phyloP scores from a whole-genome alignment of 2,329 filamentous ascomycete species.

The Bipolaris gigantea region DNA sequence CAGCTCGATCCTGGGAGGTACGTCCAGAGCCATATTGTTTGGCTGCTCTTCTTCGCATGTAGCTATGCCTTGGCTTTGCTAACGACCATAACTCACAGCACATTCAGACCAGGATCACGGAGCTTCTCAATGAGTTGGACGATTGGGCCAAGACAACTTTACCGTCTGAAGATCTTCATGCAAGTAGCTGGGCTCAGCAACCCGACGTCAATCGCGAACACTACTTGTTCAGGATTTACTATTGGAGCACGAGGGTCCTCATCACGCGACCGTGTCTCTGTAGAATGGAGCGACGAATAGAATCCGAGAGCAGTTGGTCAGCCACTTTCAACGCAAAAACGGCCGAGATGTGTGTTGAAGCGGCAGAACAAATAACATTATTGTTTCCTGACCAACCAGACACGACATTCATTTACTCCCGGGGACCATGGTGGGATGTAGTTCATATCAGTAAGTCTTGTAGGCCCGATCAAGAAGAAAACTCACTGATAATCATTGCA shows the following conservation, averaged over 20 bases:
- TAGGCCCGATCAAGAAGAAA: accelerated
- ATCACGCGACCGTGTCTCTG: constrained; percentile 47
- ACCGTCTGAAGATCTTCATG: constrained; percentile 1
- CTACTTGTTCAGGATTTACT: constrained; percentile 31
- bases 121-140: constrained; percentile 36
- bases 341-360: constrained; percentile 38
- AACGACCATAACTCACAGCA: constrained; percentile 7
- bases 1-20: constrained; percentile 42
- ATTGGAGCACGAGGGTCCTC: constrained; percentile 42
- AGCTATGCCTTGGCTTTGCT: not conserved
- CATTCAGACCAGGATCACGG: constrained; percentile 37
- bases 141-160: constrained; percentile 35
- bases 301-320: constrained; percentile 27
- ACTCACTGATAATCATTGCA: not conserved
- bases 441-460: constrained; percentile 37
- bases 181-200: constrained; percentile 19
- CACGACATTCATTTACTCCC: constrained; percentile 30
- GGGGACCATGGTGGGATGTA: constrained; percentile 47
- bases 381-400: constrained; percentile 39
- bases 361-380: constrained; percentile 37
- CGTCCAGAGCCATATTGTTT: not conserved
- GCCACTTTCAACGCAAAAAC: constrained; percentile 38
- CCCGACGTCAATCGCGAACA: constrained; percentile 15
- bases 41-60: not conserved
- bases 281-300: constrained; percentile 39